phyloP scores from a whole-genome alignment of 495 filamentous ascomycete genomes.

The Penicillium dipodomyicola region DNA sequence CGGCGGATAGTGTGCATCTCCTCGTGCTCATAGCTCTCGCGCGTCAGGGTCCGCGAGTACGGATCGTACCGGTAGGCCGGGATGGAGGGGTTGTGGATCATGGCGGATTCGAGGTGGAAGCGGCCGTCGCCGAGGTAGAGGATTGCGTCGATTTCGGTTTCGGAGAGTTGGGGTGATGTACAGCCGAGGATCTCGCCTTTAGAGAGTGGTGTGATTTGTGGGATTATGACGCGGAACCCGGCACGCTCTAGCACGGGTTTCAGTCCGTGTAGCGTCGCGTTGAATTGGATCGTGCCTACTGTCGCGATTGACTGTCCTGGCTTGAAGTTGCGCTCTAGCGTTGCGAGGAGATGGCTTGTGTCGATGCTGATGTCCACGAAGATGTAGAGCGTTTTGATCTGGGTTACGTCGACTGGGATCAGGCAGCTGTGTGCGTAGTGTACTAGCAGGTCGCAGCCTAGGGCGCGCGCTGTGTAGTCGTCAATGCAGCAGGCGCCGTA shows the following conservation, averaged over 20 bases:
- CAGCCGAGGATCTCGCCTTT: constrained; percentile 96
- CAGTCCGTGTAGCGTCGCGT: constrained; percentile 86
- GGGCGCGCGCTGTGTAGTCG: constrained; percentile 91
- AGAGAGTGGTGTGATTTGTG: constrained; percentile 87
- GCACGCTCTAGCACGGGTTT: constrained; percentile 70
- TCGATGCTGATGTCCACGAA: constrained; percentile 99
- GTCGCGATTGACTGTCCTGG: constrained; percentile 82
- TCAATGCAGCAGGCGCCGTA: constrained; percentile 99
- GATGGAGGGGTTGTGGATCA: constrained; percentile 93
- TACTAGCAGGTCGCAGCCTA: constrained; percentile 92
- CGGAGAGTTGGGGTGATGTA: constrained; percentile 74
- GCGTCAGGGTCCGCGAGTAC: constrained; percentile 86
- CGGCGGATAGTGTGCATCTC: constrained; percentile 82
- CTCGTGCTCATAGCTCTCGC: constrained; percentile 83
- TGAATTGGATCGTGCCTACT: constrained; percentile 98
- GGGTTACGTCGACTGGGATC: constrained; percentile 91
- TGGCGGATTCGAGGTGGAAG: constrained; percentile 95
- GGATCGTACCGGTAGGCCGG: constrained; percentile 97
- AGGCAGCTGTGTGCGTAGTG: constrained; percentile 97
- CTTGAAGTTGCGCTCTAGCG: constrained; percentile 84
- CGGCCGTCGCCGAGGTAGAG: constrained; percentile 94
- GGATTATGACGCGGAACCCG: constrained; percentile 80
- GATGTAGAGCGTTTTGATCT: constrained; percentile 93
- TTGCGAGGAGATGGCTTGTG: constrained; percentile 76
- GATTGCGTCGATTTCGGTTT: constrained; percentile 64